phyloP scores from a whole-genome alignment of 345 rosid species.

The Cardamine resedifolia region DNA sequence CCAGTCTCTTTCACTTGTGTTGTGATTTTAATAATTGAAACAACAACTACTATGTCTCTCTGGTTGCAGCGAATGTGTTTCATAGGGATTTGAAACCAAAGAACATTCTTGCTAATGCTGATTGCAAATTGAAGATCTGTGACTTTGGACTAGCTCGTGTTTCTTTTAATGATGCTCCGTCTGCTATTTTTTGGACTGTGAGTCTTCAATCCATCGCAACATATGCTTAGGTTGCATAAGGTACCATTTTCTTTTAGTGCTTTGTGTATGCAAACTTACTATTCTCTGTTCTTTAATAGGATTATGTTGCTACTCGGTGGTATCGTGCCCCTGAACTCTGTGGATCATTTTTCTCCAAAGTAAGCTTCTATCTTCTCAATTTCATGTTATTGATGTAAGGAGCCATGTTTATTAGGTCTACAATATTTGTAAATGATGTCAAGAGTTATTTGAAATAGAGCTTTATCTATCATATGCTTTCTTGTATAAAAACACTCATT shows the following conservation, averaged over 20 bases:
- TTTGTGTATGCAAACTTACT: not conserved
- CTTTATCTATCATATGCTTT: not conserved
- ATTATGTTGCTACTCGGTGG: constrained; percentile 99
- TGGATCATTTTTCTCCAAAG: constrained; percentile 86
- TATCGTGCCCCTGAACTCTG: constrained; percentile 98
- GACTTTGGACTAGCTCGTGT: constrained; percentile 99
- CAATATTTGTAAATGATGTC: too few relatives aligned
- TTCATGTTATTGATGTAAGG: too few relatives aligned
- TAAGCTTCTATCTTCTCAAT: constrained; percentile 1
- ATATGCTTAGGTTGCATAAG: not conserved
- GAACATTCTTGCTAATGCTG: constrained; percentile 97
- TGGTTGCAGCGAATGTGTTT: constrained; percentile 77
- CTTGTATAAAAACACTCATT: not conserved
- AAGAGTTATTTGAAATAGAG: constrained; percentile 1
- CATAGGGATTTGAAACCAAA: constrained; percentile 97
- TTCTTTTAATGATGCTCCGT: constrained; percentile 89
- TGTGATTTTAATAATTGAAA: not conserved
- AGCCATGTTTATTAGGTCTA: not conserved
- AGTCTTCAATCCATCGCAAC: constrained; percentile 34
- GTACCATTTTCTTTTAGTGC: not conserved
- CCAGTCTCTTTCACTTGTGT: not conserved
- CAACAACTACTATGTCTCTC: constrained; percentile 28
- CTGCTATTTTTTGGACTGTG: constrained; percentile 97
- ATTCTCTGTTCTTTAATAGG: constrained; percentile 43
- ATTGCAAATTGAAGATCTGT: constrained; percentile 92